phyloP scores from a whole-genome alignment of 768 basidiomycete species.

The Russula virescens region DNA sequence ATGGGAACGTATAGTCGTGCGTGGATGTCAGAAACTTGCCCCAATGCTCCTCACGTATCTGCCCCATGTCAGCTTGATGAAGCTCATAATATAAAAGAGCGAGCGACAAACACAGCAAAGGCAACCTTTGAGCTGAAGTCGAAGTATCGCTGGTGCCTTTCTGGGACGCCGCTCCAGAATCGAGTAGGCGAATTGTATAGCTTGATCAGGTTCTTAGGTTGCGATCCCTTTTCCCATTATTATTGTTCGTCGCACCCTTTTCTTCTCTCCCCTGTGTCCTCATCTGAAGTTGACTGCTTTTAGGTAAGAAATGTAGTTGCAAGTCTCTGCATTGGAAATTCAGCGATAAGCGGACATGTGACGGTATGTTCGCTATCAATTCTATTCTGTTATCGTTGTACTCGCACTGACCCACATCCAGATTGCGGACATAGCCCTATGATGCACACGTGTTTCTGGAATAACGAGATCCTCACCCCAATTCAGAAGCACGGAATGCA shows the following conservation, averaged over 20 bases:
- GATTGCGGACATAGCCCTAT: slow-evolving; percentile 83
- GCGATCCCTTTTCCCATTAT: slow-evolving; percentile 87
- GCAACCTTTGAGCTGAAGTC: slow-evolving; percentile 88
- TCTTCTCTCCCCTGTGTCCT: neutral
- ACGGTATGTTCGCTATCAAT: slow-evolving; percentile 46
- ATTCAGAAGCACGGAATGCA: slow-evolving; percentile 87
- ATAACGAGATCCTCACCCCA: slow-evolving; percentile 91
- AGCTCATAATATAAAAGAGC: slow-evolving; percentile 97
- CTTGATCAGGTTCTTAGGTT: slow-evolving; percentile 86
- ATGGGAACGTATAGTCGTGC: slow-evolving; percentile 77
- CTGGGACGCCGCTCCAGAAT: slow-evolving; percentile 94
- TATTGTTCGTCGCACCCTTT: slow-evolving; percentile 55
- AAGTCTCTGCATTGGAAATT: slow-evolving; percentile 96
- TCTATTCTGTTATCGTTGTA: neutral
- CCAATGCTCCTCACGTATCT: slow-evolving; percentile 6
- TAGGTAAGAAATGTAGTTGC: slow-evolving; percentile 88
- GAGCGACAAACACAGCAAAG: slow-evolving; percentile 91
- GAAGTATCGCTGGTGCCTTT: slow-evolving; percentile 88
- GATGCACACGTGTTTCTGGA: slow-evolving; percentile 95
- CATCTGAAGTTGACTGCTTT: slow-evolving; percentile 9
- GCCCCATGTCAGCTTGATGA: slow-evolving; percentile 64
- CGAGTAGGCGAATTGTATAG: slow-evolving; percentile 99
- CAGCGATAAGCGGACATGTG: slow-evolving; percentile 73
- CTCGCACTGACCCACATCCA: slow-evolving; percentile 28
- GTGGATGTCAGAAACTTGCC: slow-evolving; percentile 49